phyloP scores from a whole-genome alignment of 148 eudicot species.

The Rheum nobile region DNA sequence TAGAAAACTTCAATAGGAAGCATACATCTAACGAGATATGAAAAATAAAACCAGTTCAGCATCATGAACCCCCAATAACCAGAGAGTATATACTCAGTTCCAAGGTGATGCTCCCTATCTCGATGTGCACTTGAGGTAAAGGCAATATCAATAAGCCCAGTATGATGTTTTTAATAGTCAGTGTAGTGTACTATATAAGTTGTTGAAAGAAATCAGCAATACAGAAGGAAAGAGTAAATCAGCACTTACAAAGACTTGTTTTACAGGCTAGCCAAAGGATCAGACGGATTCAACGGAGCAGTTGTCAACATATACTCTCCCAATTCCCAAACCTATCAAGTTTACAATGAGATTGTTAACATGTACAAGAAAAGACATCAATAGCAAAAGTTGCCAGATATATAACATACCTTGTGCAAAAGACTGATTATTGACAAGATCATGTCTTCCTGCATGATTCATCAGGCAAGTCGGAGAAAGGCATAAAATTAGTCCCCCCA shows the following conservation, averaged over 20 bases:
- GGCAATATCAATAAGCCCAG: conserved; percentile 62
- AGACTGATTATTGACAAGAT: conserved; percentile 61
- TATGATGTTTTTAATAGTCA: conserved; percentile 9
- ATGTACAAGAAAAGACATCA: conserved; percentile 6
- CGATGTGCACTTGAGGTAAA: conserved; percentile 40
- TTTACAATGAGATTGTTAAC: neutral
- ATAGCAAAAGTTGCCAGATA: neutral
- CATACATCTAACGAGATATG: neutral
- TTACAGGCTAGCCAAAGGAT: conserved; percentile 39
- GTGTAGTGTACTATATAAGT: neutral
- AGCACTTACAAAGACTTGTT: conserved; percentile 50
- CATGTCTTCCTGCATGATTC: conserved; percentile 64
- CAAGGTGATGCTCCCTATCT: conserved; percentile 9
- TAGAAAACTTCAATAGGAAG: neutral
- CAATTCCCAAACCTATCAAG: conserved; percentile 50
- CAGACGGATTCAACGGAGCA: conserved; percentile 31
- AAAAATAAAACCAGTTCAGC: neutral
- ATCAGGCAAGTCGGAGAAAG: conserved; percentile 45
- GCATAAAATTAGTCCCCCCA: conserved; percentile 28
- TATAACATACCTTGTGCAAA: conserved; percentile 46
- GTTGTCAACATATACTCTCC: conserved; percentile 34
- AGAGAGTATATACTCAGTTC: neutral
- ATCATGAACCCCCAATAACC: neutral
- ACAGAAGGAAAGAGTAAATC: neutral
- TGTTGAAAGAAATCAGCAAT: neutral